phyloP scores from a whole-genome alignment of 2,329 filamentous ascomycete species.

The Calonectria henricotiae region DNA sequence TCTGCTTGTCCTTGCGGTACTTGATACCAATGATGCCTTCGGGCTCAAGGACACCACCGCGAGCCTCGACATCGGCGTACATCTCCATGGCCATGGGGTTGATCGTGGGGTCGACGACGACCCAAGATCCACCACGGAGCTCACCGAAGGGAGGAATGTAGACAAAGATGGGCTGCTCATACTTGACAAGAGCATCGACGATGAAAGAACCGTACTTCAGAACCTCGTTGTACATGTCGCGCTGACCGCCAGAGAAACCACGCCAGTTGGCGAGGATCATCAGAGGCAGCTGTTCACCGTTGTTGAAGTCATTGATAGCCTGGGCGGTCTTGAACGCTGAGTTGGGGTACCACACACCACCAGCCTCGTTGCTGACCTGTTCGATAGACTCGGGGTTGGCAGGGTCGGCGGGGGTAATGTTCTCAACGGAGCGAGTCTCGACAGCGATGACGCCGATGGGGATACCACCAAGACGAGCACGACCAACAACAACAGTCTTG shows the following conservation, averaged over 20 bases:
- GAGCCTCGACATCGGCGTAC: constrained; percentile 96
- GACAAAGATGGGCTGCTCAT: constrained; percentile 98
- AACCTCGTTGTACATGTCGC: constrained; percentile 99
- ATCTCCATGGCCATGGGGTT: constrained; percentile 98
- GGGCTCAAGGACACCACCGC: constrained; percentile 96
- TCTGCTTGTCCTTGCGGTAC: constrained; percentile 96
- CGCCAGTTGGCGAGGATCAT: constrained; percentile 99
- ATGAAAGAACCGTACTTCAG: constrained; percentile 99
- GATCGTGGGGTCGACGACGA: constrained; percentile 98
- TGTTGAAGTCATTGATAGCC: constrained; percentile 99
- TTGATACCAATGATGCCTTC: constrained; percentile 99
- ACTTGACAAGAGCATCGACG: constrained; percentile 97
- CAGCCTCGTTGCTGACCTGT: constrained; percentile 93
- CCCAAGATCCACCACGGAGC: constrained; percentile 98
- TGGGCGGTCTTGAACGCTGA: constrained; percentile 99
- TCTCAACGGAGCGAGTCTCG: constrained; percentile 96
- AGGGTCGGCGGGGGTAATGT: constrained; percentile 95
- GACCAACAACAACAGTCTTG: constrained; percentile 95
- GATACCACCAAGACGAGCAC: constrained; percentile 96
- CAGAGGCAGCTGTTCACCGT: constrained; percentile 96
- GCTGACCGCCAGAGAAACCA: constrained; percentile 99
- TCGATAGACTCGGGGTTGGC: constrained; percentile 99
- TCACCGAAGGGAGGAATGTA: constrained; percentile 98
- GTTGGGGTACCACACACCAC: constrained; percentile 99
- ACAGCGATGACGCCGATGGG: constrained; percentile 98